These are phyloP conservation scores for Fonsecaea erecta DNA, from an alignment of 2,329 filamentous ascomycete species.

Conservation along the genomic window DNA sequence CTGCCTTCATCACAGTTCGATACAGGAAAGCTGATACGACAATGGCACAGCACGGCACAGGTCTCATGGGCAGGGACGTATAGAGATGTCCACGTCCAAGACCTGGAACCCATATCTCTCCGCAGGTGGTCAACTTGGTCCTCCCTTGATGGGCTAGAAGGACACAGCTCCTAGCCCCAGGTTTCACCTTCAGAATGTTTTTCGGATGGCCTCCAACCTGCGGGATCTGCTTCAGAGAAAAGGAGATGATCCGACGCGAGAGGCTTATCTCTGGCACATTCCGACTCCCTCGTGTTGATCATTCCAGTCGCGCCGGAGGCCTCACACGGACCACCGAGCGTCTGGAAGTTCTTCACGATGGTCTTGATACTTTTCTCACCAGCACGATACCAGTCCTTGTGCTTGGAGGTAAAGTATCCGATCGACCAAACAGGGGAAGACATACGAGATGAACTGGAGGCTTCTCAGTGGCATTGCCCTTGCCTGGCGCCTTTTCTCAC, in stretches of 20 bases:
- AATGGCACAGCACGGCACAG: background rate
- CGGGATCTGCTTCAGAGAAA: background rate
- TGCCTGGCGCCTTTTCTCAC: constrained; percentile 12
- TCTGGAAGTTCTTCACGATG: background rate
- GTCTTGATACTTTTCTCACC: background rate
- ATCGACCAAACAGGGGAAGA: background rate
- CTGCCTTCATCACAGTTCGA: background rate
- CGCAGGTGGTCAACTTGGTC: background rate
- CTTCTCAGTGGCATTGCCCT: constrained; percentile 12
- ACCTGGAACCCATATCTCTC: background rate
- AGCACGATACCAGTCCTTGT: background rate
- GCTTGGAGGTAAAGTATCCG: background rate
- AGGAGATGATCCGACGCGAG: background rate
- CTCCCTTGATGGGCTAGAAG: background rate
- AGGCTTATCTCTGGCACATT: constrained; percentile 9
- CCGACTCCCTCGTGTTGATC: constrained; percentile 17
- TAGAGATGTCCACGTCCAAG: background rate
- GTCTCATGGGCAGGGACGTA: background rate
- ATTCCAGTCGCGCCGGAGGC: constrained; percentile 26
- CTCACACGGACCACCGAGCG: constrained; percentile 21
- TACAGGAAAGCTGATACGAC: background rate
- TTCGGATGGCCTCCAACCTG: background rate
- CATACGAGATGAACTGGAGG: constrained; percentile 21
- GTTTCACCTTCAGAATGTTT: background rate
- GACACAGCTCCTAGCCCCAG: background rate